A percentile compares a stretch with the other conserved stretches of the same genome.
Evolutionary conservation across 805 yeast species (phyloP).

Genomic region (Suhomyces sp.): DNA sequence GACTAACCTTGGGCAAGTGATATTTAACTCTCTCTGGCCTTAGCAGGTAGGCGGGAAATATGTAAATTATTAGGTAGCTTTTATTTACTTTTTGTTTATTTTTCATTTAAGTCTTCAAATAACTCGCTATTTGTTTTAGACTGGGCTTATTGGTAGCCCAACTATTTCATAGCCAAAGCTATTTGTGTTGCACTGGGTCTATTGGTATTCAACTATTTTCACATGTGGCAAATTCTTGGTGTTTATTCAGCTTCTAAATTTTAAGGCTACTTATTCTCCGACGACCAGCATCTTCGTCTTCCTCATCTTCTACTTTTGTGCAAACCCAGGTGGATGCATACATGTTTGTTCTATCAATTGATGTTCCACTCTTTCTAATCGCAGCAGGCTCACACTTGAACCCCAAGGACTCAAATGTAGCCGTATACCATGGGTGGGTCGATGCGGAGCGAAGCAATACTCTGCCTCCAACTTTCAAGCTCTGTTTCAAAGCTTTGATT

Average conservation of each 20-base stretch:
- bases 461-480: constrained; percentile 65
- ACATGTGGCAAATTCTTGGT: too few species aligned
- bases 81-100: too few species aligned
- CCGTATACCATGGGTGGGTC: constrained; percentile 72
- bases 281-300: constrained; percentile 12
- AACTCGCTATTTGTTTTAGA: too few species aligned
- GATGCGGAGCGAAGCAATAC: constrained; percentile 78
- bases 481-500: constrained; percentile 58
- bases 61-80: too few species aligned
- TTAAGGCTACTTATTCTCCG: constrained; percentile 51
- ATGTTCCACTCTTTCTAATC: constrained; percentile 56
- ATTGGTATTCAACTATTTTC: too few species aligned
- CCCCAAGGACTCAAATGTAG: constrained; percentile 63
- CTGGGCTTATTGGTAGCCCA: too few species aligned
- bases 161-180: too few species aligned
- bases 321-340: constrained; percentile 88
- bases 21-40: too few species aligned
- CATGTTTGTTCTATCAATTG: constrained; percentile 82
- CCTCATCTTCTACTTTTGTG: constrained; percentile 40
- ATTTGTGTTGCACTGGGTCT: too few species aligned
- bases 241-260: constrained; percentile 18
- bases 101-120: too few species aligned
- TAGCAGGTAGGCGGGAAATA: too few species aligned
- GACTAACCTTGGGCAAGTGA: too few species aligned
- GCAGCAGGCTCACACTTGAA: constrained; percentile 70